These are phyloP conservation scores for Angomonas ambiguus DNA, from an alignment of 208 protist genomes.

Conservation along the genomic window DNA sequence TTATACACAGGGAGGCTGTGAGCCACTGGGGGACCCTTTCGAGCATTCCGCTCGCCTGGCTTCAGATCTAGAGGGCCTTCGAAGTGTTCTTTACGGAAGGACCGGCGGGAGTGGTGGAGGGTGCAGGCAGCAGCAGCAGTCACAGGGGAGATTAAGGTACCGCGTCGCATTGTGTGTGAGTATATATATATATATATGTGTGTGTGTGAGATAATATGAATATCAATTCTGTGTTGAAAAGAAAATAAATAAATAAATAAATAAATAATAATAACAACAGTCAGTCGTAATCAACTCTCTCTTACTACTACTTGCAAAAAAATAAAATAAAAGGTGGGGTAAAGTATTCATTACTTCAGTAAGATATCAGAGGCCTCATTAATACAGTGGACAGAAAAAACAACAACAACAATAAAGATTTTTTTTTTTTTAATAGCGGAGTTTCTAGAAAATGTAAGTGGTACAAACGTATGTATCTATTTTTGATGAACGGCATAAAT, in stretches of 20 bases:
- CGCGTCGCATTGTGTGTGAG: constrained; percentile 3
- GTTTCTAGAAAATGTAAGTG: neutral
- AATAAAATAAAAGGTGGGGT: too few species aligned
- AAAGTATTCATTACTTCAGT: neutral
- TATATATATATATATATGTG: neutral
- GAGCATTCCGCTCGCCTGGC: constrained; percentile 54
- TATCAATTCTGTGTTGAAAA: neutral
- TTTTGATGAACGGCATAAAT: too few species aligned
- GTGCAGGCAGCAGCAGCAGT: neutral
- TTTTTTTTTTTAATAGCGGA: too few species aligned
- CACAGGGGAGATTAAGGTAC: neutral
- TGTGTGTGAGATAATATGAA: too few species aligned
- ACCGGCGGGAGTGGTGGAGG: constrained; percentile 25
- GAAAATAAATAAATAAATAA: neutral
- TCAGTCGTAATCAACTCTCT: neutral
- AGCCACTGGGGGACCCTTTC: constrained; percentile 78
- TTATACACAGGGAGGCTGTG: constrained; percentile 88
- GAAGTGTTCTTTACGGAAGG: constrained; percentile 79
- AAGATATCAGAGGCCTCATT: neutral
- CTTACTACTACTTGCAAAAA: neutral
- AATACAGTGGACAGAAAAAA: neutral
- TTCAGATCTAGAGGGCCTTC: constrained; percentile 79
- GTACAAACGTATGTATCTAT: too few species aligned
- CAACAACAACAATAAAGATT: neutral
- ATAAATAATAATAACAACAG: neutral